These are phyloP conservation scores for Lecanicillium sp. DNA, from an alignment of 2,329 filamentous ascomycete genomes.

Conservation along the genomic window DNA sequence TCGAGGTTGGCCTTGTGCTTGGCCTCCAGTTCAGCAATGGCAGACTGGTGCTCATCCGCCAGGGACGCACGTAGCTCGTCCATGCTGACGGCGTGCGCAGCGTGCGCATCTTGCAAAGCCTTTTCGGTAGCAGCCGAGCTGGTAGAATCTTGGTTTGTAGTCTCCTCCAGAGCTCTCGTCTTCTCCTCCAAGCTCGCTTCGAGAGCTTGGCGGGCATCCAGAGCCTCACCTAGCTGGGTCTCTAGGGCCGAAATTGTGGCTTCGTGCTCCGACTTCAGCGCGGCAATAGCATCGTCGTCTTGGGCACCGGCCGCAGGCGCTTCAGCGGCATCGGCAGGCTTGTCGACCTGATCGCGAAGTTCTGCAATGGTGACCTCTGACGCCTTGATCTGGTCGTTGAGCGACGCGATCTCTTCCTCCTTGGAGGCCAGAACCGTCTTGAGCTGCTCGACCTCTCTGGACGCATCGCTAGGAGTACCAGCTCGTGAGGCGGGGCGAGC, in stretches of 20 bases:
- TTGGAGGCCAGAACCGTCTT: constrained; percentile 54
- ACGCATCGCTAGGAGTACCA: constrained; percentile 34
- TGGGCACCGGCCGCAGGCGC: constrained; percentile 33
- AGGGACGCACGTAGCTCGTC: constrained; percentile 45
- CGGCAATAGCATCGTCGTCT: constrained; percentile 37
- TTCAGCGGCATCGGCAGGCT: constrained; percentile 33
- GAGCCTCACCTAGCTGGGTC: constrained; percentile 41
- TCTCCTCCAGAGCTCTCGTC: constrained; percentile 44
- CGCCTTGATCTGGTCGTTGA: constrained; percentile 50
- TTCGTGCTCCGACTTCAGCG: constrained; percentile 45
- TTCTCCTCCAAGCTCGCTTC: constrained; percentile 42
- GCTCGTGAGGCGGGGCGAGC: constrained; percentile 35
- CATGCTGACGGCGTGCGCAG: constrained; percentile 45
- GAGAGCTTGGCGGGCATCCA: constrained; percentile 42
- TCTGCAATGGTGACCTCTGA: constrained; percentile 51
- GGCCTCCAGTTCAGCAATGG: constrained; percentile 44
- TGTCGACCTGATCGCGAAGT: constrained; percentile 44
- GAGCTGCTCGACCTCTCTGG: constrained; percentile 55
- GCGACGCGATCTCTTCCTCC: constrained; percentile 50
- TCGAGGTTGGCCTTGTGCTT: constrained; percentile 47
- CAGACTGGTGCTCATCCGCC: constrained; percentile 42
- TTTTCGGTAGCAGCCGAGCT: constrained; percentile 24
- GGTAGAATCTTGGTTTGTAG: constrained; percentile 30
- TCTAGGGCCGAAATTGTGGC: constrained; percentile 42
- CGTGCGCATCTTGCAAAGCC: constrained; percentile 32